phyloP scores from a whole-genome alignment of 352 stramenopile species.

The Aphanomyces astaci region DNA sequence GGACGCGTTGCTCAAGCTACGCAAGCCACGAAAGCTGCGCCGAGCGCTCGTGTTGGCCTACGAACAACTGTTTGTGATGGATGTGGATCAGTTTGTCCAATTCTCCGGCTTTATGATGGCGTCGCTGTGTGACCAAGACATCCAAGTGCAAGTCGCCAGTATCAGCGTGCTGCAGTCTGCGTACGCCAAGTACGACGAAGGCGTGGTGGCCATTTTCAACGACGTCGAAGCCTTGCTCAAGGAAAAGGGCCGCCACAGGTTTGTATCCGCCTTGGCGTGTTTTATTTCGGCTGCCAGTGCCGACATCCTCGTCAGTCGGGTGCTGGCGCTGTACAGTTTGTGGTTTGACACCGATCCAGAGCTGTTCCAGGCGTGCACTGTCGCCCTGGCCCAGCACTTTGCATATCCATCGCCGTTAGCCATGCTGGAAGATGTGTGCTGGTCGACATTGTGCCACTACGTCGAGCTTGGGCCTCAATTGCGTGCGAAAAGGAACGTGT shows the following conservation, averaged over 20 bases:
- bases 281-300: constrained; percentile 12
- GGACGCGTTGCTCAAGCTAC: neutral
- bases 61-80: constrained; percentile 26
- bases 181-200: constrained; percentile 78
- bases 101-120: constrained; percentile 48
- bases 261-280: neutral
- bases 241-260: neutral
- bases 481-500: neutral
- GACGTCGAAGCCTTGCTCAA: constrained; percentile 7
- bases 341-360: neutral
- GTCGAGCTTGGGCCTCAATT: neutral
- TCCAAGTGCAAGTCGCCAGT: constrained; percentile 44
- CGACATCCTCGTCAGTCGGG: constrained; percentile 1
- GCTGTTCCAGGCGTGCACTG: neutral
- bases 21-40: constrained; percentile 6
- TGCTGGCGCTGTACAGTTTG: neutral
- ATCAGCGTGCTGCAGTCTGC: constrained; percentile 49
- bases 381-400: neutral
- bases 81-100: constrained; percentile 37
- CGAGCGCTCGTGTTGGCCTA: neutral
- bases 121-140: constrained; percentile 43
- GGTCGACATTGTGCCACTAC: constrained; percentile 3
- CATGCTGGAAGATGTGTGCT: constrained; percentile 2
- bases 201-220: constrained; percentile 33
- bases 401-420: neutral